Evolutionary conservation across 768 basidiomycete genomes (phyloP), one percentile per base, ranked within the genome.

Genomic region (Dioszegia crocea): DNA sequence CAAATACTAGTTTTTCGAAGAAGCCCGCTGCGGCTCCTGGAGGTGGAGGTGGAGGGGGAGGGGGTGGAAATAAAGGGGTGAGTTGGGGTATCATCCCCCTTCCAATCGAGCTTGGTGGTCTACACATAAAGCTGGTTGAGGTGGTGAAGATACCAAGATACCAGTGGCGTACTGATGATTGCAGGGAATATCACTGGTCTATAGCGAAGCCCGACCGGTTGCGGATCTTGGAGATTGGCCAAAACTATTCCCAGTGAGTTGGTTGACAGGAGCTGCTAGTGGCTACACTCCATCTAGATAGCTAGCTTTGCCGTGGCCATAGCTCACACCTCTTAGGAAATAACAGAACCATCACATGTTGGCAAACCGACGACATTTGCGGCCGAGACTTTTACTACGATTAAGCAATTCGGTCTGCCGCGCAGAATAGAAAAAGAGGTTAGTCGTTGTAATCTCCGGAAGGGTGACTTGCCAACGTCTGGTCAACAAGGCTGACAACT

Each of bases 341-440:
- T 41, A 2, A 8, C 36, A 12, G 31, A 14, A 6, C 1, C 56
- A 10, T 1, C 10, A 3, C 36, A 71, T 57, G 59, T 71, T 23
- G 75, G 75, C 11, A 56, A 61, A 48, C 56, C 73, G 1, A 64
- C 69, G 2, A 57, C 64, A 14, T 70, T 73, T 40, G 44, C 61
- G 1, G 26, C 51, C 36, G 36, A 55, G 11, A 56, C 61, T 10
- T 47, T 73, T 53, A 39, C 76, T 41, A 26, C 72, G 41, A 76
- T 85, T n/a, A 79, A 81, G 29, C 80, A 82, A 54, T 90, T 85
- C 71, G 90, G 90, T 41, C 73, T 89, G 16, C 89, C 90, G 0
- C 83, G 82, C 62, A 84, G 83, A 57, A 67, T 89, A 58, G 77
- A 86, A 29, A 78, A 88, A 51, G 90, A 91, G 80, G 89, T 89